These are phyloP conservation scores for Phialophora chinensis DNA, from an alignment of 2,329 filamentous ascomycete species.

Conservation along the genomic window DNA sequence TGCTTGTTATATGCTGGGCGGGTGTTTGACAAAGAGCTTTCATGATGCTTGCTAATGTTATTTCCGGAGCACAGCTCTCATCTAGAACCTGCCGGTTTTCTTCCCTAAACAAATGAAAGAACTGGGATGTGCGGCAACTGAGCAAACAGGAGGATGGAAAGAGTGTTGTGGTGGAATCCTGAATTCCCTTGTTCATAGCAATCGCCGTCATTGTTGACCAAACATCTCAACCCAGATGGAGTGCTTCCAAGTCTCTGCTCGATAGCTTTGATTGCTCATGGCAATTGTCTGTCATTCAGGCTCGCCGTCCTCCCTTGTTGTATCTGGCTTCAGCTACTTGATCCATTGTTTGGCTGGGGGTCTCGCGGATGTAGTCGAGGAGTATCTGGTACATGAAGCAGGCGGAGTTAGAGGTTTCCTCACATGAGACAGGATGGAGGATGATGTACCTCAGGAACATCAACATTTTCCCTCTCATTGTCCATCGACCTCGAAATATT, in stretches of 20 bases:
- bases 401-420: background rate
- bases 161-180: background rate
- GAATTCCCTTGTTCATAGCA: background rate
- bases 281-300: background rate
- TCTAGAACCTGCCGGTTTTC: background rate
- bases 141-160: background rate
- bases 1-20: background rate
- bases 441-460: background rate
- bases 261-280: background rate
- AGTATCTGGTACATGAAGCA: background rate
- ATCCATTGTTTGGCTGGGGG: background rate
- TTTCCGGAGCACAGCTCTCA: background rate
- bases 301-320: background rate
- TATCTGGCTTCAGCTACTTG: background rate
- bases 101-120: background rate
- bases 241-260: background rate
- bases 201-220: background rate
- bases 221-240: background rate
- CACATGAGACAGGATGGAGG: background rate
- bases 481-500: conserved; percentile 16
- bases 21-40: background rate
- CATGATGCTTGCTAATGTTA: background rate
- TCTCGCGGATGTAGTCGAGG: background rate
- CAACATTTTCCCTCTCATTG: background rate
- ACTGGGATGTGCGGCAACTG: too few relatives aligned